Percentiles rank a stretch among this genome's conserved stretches.
Evolutionary conservation across 2,329 filamentous ascomycete genomes (phyloP).

Genomic region (Botrytis paeoniae): DNA sequence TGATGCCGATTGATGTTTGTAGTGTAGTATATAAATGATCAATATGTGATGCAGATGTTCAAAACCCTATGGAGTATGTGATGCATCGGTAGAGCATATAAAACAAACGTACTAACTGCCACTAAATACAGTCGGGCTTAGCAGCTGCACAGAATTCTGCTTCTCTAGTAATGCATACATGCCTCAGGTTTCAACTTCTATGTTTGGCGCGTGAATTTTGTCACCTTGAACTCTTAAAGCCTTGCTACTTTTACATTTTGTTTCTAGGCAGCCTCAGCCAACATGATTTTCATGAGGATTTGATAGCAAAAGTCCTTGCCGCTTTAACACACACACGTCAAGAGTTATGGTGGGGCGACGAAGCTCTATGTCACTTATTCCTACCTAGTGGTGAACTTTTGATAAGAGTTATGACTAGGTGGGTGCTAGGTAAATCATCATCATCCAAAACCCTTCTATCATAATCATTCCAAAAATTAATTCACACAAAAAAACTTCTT

Average conservation of each 20-base stretch:
- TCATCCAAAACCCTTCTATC: neutral
- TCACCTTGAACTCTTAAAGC: neutral
- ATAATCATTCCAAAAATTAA: neutral
- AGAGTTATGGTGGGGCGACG: neutral
- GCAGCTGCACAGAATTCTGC: neutral
- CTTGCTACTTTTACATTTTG: neutral
- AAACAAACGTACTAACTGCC: neutral
- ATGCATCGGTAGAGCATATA: neutral
- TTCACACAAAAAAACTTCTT: neutral
- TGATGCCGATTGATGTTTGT: neutral
- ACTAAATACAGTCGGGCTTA: neutral
- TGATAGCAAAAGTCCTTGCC: neutral
- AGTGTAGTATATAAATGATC: neutral
- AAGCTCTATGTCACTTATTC: neutral
- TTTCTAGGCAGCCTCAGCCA: neutral
- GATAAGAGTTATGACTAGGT: slow-evolving; percentile 3
- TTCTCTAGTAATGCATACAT: neutral
- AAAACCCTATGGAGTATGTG: neutral
- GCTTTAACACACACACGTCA: neutral
- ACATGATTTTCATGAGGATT: neutral
- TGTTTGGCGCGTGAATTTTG: neutral
- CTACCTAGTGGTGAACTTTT: neutral
- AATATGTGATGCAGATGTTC: neutral
- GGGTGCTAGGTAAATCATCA: neutral
- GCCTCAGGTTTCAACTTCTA: neutral